Conservation (phyloP, 148 eudicot genomes). For the Chenopodium suecicum region DNA sequence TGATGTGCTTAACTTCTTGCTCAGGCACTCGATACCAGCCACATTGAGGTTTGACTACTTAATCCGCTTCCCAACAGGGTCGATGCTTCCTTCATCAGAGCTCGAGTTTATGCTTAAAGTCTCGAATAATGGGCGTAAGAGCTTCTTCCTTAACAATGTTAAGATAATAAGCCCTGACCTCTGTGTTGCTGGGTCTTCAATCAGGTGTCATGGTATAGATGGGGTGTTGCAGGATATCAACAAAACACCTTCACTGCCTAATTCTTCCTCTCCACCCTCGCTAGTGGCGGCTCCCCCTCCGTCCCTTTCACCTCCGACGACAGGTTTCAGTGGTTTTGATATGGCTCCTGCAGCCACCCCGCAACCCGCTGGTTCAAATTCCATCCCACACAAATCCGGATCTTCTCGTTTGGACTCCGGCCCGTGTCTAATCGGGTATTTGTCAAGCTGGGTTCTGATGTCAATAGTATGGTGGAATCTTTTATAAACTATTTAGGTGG, state of each 20-base stretch:
- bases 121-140: slow-evolving; percentile 48
- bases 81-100: slow-evolving; percentile 52
- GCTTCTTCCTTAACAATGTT: slow-evolving; percentile 54
- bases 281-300: slow-evolving; percentile 17
- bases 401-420: background rate
- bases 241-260: slow-evolving; percentile 19
- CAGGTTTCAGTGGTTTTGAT: slow-evolving; percentile 5
- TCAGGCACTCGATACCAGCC: slow-evolving; percentile 61
- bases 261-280: slow-evolving; percentile 5
- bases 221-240: slow-evolving; percentile 34
- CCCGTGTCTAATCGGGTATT: background rate
- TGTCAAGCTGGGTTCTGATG: slow-evolving; percentile 11
- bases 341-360: slow-evolving; percentile 32
- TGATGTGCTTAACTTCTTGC: slow-evolving; percentile 49
- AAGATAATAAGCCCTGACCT: slow-evolving; percentile 55
- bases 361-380: slow-evolving; percentile 23
- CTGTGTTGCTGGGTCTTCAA: slow-evolving; percentile 44
- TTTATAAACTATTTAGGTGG: background rate
- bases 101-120: slow-evolving; percentile 39
- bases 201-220: slow-evolving; percentile 78
- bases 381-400: slow-evolving; percentile 16
- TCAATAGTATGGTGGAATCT: slow-evolving; percentile 12
- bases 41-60: slow-evolving; percentile 59
- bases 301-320: slow-evolving; percentile 4
- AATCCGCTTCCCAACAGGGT: slow-evolving; percentile 52